phyloP scores from a whole-genome alignment of 495 filamentous ascomycete genomes.

The Xylaria telfairii region DNA sequence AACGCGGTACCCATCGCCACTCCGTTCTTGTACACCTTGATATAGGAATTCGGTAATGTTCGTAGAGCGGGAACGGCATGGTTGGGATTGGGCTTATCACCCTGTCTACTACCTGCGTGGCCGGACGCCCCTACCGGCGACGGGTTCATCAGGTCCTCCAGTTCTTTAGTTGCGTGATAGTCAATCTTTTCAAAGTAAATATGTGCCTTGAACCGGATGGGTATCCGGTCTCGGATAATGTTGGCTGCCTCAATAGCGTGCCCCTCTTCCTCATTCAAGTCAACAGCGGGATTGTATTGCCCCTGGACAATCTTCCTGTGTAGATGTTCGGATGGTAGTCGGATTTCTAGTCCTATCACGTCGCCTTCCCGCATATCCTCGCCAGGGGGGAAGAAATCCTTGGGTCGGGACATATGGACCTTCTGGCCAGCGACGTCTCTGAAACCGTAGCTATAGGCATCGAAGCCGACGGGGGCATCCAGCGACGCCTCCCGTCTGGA shows the following conservation, averaged over 20 bases:
- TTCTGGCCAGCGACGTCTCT: constrained; percentile 89
- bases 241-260: constrained; percentile 60
- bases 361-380: constrained; percentile 82
- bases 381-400: constrained; percentile 79
- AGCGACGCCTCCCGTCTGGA: constrained; percentile 88
- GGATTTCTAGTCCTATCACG: constrained; percentile 93
- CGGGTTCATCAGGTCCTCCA: constrained; percentile 85
- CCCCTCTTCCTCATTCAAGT: constrained; percentile 65
- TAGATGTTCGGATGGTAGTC: constrained; percentile 79
- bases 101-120: constrained; percentile 42
- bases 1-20: constrained; percentile 84
- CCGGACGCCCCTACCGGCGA: constrained; percentile 59
- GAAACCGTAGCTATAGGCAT: constrained; percentile 95
- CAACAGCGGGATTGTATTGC: constrained; percentile 82
- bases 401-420: constrained; percentile 89
- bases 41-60: constrained; percentile 83
- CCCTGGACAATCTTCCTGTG: constrained; percentile 90
- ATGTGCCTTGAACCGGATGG: constrained; percentile 89
- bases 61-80: constrained; percentile 74
- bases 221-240: constrained; percentile 91
- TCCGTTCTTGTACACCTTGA: constrained; percentile 93
- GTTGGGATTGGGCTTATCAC: constrained; percentile 67
- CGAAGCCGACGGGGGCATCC: constrained; percentile 92
- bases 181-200: constrained; percentile 96
- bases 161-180: constrained; percentile 84